These are phyloP conservation scores for Hanseniaspora clermontiae DNA, from an alignment of 805 yeast species.

Conservation along the genomic window DNA sequence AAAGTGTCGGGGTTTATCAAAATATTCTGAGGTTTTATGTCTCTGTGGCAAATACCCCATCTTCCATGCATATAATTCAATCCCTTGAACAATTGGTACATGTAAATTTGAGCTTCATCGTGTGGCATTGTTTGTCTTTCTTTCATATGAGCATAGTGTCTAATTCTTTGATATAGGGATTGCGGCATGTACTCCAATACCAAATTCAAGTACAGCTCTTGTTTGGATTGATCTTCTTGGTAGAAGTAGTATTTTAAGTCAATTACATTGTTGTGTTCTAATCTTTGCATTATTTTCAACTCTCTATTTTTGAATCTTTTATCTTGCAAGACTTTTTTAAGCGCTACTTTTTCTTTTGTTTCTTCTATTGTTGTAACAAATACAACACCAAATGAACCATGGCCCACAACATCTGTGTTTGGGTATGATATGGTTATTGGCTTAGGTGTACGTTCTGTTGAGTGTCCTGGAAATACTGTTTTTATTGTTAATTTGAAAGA, in stretches of 20 bases:
- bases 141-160: slow-evolving; percentile 59
- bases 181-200: slow-evolving; percentile 92
- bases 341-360: slow-evolving; percentile 71
- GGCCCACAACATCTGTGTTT: slow-evolving; percentile 86
- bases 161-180: slow-evolving; percentile 80
- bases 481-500: slow-evolving; percentile 9
- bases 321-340: slow-evolving; percentile 93
- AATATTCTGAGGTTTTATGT: slow-evolving; percentile 84
- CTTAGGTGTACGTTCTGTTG: slow-evolving; percentile 5
- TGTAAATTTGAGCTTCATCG: slow-evolving; percentile 74
- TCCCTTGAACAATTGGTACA: slow-evolving; percentile 65
- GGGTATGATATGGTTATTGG: slow-evolving; percentile 52
- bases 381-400: slow-evolving; percentile 98
- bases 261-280: slow-evolving; percentile 76
- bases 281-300: slow-evolving; percentile 83
- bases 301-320: slow-evolving; percentile 89
- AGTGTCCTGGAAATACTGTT: slow-evolving; percentile 14
- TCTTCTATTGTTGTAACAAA: slow-evolving; percentile 72
- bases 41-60: slow-evolving; percentile 80
- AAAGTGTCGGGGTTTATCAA: slow-evolving; percentile 77
- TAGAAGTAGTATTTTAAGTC: slow-evolving; percentile 80
- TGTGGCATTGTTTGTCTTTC: slow-evolving; percentile 66
- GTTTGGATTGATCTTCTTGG: slow-evolving; percentile 44
- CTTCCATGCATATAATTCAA: slow-evolving; percentile 63
- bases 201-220: slow-evolving; percentile 74